Percentiles rank a stretch among this genome's conserved stretches.
phyloP scores from a whole-genome alignment of 108 stramenopile genomes.

The Cyclotella cryptica region DNA sequence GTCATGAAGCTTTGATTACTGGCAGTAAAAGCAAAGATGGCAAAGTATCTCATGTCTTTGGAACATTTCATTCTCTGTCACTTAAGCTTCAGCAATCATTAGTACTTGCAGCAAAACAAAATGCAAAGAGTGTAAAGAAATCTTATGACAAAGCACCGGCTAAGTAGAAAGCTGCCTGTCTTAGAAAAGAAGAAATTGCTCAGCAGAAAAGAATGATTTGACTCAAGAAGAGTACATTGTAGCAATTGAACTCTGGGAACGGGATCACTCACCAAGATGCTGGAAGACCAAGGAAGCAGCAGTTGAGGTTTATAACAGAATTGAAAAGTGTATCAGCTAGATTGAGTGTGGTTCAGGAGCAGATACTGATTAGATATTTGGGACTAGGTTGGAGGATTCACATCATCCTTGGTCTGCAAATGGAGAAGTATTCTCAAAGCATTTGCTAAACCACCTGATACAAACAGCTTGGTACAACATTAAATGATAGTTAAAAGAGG shows the following conservation, averaged over 20 bases:
- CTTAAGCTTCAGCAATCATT: conserved; percentile 1
- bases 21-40: neutral
- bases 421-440: neutral
- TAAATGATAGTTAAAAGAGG: too few relatives aligned
- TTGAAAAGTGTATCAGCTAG: neutral
- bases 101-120: neutral
- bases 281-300: conserved; percentile 15
- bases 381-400: neutral
- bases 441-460: conserved; percentile 8
- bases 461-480: too few relatives aligned
- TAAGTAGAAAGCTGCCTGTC: neutral
- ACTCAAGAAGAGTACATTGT: conserved; percentile 9
- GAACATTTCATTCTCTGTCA: neutral
- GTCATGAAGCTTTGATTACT: conserved; percentile 1
- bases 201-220: neutral
- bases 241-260: conserved; percentile 1
- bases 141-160: conserved; percentile 4
- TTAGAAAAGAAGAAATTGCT: neutral
- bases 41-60: neutral
- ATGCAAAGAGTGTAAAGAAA: conserved; percentile 1
- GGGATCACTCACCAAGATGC: neutral
- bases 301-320: neutral
- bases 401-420: conserved; percentile 2
- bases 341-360: conserved; percentile 18
- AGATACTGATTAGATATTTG: conserved; percentile 5